Evolutionary conservation across 768 basidiomycete species (phyloP), one percentile per base, ranked within the genome.

Genomic region (Termitomyces sp.): DNA sequence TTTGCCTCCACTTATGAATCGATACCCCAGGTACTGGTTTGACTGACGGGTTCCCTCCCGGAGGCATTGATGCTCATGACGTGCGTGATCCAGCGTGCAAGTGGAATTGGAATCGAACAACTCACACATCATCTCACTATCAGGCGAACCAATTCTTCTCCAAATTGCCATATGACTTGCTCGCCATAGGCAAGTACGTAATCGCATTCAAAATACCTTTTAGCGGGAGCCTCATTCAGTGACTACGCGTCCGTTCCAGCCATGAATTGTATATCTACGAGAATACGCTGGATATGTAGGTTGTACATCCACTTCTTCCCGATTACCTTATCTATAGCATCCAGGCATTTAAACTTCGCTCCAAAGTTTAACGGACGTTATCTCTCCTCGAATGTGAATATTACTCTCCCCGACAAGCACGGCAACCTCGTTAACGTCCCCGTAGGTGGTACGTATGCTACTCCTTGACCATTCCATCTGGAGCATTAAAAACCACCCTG

Each of bases 241-340:
- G n/a, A n/a, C n/a, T 33, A n/a, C 20, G 20, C 8, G 4, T 26
- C 20, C 16, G 7, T 46, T n/a, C 42, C 50, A 89, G 88, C 68
- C 94, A 95, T 63, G 93, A 95, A 72, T 70, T 93, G n/a, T 92
- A 92, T 69, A 76, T 79, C 57, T 89, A 89, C 67, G 77, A 75
- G 9, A 79, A 86, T 66, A 75, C 88, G 4, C 77, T 84, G 32
- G 88, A 90, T 69, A 88, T 89, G 88, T 82, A 45, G 53, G 74
- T 66, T 7, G 16, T 9, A 8, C 24, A 30, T 22, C 8, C 12
- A 22, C 22, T 2, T 5, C 33, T 48, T 40, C 30, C 12, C 33
- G 14, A 26, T 27, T 16, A 5, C 22, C 27, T 26, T 26, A 27
- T 24, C 10, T 27, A 34, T 34, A 36, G 14, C 8, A 37, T n/a